A percentile compares a stretch with the other conserved stretches of the same genome.
Conservation (phyloP, 257 asterid genomes). For the Nicotiana attenuata region DNA sequence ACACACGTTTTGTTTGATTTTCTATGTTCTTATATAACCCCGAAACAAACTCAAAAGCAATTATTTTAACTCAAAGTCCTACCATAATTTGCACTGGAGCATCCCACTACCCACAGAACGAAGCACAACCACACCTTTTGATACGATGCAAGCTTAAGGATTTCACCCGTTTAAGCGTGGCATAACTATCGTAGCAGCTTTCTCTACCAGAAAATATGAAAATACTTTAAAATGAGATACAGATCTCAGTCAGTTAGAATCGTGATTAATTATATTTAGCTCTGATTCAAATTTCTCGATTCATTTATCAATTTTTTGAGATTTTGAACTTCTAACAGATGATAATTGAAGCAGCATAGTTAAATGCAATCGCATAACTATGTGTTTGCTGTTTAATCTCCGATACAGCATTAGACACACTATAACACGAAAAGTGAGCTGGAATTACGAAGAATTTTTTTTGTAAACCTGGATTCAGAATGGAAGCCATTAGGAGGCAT, state of each 20-base stretch:
- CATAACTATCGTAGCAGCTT: neutral
- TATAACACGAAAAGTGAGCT: neutral
- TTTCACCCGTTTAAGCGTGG: neutral
- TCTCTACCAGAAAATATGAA: neutral
- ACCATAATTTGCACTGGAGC: neutral
- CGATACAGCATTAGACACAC: neutral
- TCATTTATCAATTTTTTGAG: neutral
- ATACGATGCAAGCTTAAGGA: neutral
- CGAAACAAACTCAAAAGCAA: neutral
- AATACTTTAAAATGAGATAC: neutral
- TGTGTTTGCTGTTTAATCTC: neutral
- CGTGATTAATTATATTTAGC: neutral
- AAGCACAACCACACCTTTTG: neutral
- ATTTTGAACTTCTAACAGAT: neutral
- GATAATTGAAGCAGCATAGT: neutral
- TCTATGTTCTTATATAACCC: neutral
- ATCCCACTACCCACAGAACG: neutral
- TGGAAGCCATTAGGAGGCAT: constrained; percentile 32
- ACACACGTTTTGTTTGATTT: too few relatives aligned
- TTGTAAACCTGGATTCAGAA: constrained; percentile 43
- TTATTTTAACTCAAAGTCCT: neutral
- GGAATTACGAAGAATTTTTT: neutral
- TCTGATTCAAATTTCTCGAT: neutral
- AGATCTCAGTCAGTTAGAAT: neutral
- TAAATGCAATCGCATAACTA: neutral